Evolutionary conservation across 2,329 filamentous ascomycete species (phyloP).

Genomic region (Juglanconis oblonga): DNA sequence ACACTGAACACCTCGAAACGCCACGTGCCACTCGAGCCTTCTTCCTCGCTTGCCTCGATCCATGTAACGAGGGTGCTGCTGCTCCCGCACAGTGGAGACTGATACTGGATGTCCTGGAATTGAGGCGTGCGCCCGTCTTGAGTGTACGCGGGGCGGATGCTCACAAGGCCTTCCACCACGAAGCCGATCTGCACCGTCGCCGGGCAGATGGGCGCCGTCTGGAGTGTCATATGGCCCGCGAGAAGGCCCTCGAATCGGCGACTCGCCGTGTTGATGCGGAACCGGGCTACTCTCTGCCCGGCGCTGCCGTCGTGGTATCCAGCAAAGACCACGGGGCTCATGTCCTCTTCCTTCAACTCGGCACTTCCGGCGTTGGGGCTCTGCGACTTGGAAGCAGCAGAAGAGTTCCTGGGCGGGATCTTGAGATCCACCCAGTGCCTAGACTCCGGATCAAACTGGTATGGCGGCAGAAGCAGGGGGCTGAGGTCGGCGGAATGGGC

Average conservation of each 20-base stretch:
- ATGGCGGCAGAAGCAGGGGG: conserved; percentile 34
- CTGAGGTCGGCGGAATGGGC: conserved; percentile 14
- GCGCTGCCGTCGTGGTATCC: conserved; percentile 16
- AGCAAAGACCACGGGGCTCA: conserved; percentile 17
- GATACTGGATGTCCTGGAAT: conserved; percentile 29
- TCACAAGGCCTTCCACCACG: conserved; percentile 29
- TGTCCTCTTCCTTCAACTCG: conserved; percentile 17
- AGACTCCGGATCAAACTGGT: conserved; percentile 37
- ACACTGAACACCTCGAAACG: background rate
- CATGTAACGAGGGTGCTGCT: conserved; percentile 22
- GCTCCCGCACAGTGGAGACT: conserved; percentile 32
- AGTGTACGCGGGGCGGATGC: conserved; percentile 27
- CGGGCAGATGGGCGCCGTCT: conserved; percentile 36
- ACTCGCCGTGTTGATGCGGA: conserved; percentile 38
- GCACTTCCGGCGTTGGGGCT: background rate
- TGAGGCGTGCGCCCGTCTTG: conserved; percentile 23
- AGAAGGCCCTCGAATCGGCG: conserved; percentile 33
- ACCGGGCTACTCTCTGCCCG: conserved; percentile 25
- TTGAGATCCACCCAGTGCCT: conserved; percentile 37
- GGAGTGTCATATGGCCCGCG: conserved; percentile 35
- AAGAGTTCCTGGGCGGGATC: conserved; percentile 15
- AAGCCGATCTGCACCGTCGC: conserved; percentile 35
- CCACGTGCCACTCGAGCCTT: background rate
- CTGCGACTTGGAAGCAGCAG: background rate
- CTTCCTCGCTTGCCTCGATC: background rate